A percentile compares a stretch with the other conserved stretches of the same genome.
Evolutionary conservation across 805 yeast genomes (phyloP).

Genomic region (Komagataella phaffii): DNA sequence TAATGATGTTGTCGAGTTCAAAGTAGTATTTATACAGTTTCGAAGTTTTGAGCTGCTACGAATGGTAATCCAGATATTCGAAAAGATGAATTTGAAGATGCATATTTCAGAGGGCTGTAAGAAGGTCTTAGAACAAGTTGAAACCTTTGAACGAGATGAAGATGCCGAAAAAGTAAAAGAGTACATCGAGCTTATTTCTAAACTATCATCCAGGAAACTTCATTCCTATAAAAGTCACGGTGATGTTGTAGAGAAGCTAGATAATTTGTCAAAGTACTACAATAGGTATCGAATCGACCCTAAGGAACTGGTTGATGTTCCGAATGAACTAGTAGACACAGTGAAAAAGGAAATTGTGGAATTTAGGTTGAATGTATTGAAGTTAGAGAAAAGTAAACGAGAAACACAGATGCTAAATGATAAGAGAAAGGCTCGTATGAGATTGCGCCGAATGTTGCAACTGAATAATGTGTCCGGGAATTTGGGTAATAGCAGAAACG

Average conservation of each 20-base stretch:
- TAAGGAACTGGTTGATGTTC: constrained; percentile 44
- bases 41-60: background rate
- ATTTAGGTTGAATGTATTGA: constrained; percentile 41
- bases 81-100: background rate
- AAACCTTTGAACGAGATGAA: background rate
- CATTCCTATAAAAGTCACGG: background rate
- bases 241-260: constrained; percentile 5
- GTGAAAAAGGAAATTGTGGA: constrained; percentile 39
- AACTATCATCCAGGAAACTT: background rate
- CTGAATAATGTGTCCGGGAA: constrained; percentile 5
- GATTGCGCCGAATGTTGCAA: constrained; percentile 28
- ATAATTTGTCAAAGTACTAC: constrained; percentile 6
- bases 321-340: constrained; percentile 35
- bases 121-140: constrained; percentile 1
- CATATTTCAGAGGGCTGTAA: background rate
- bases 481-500: constrained; percentile 9
- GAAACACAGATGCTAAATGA: constrained; percentile 34
- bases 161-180: background rate
- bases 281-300: constrained; percentile 36
- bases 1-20: constrained; percentile 7
- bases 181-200: background rate
- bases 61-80: background rate
- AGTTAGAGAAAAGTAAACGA: constrained; percentile 36
- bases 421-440: constrained; percentile 30
- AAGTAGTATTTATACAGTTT: constrained; percentile 13